Base-by-base conservation (phyloP, 208 protist genomes). In the Trichomonas gallinae region DNA sequence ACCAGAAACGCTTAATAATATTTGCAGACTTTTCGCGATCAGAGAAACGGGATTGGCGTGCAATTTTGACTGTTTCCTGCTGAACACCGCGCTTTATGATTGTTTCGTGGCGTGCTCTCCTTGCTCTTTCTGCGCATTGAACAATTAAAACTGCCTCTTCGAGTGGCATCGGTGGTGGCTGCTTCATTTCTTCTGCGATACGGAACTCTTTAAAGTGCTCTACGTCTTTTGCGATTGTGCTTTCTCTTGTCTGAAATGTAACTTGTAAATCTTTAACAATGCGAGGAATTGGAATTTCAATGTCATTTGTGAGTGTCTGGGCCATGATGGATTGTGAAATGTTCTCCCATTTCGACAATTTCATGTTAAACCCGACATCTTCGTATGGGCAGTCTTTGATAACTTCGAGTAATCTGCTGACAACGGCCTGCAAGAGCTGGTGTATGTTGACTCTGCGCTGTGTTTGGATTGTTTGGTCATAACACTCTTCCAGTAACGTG, bases 391-490 rank as follows among this genome's bases (percentile, higher is more conserved):
- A 13, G 31, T 34, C 34, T 42, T 42, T 42, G 42, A 85, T 42
- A 42, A 85, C 26, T 51, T 93, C 87, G 13, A 93, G 44, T 34
- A 93, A 4, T 34, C 87, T 23, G 26, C 13, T 93, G 15, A 93
- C 87, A 6, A 42, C 26, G n/a, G 42, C 44, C 2, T 48, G 40
- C 48, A 93, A 26, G 3, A 93, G 26, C 11, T 48, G 15, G n/a
- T 44, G 40, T 1, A 93, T 48, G 26, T n/a, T 51, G 17, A 58
- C 17, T 93, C 87, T 48, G 17, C 87, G 40, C 46, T 93, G 87
- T 38, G 87, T 93, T 93, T 93, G 87, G 38, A 93, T 93, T 34
- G 87, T 93, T 93, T 93, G 87, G 46, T 93, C 87, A 36, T 93
- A 93, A 51, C 87, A 93, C n/a, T 58, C 40, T 93, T 93, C 87